These are phyloP conservation scores for Suillus luteus DNA, from an alignment of 768 basidiomycete species.

Conservation along the genomic window DNA sequence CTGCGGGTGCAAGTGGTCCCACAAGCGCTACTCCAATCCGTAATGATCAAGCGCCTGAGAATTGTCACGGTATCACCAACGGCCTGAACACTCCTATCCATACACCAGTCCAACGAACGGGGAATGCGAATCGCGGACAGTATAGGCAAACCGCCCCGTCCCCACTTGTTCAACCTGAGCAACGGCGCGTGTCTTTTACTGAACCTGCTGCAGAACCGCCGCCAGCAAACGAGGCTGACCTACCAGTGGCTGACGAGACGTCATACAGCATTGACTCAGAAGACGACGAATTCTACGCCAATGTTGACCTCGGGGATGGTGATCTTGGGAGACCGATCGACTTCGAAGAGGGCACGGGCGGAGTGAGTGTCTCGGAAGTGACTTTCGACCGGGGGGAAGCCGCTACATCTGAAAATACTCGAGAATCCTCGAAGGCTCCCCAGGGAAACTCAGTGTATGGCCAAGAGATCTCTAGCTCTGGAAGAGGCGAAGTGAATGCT, in stretches of 20 bases:
- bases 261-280: slow-evolving; percentile 59
- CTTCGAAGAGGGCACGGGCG: slow-evolving; percentile 39
- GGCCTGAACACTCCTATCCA: slow-evolving; percentile 39
- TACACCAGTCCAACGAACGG: slow-evolving; percentile 26
- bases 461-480: neutral
- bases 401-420: neutral
- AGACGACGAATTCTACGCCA: slow-evolving; percentile 65
- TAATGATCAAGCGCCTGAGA: neutral
- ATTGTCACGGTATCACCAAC: neutral
- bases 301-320: slow-evolving; percentile 52
- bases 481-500: neutral
- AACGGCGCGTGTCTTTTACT: slow-evolving; percentile 17
- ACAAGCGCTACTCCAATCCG: slow-evolving; percentile 9
- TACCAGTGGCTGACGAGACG: slow-evolving; percentile 27
- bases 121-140: slow-evolving; percentile 12
- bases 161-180: slow-evolving; percentile 18
- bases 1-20: slow-evolving; percentile 11
- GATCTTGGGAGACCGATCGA: slow-evolving; percentile 42
- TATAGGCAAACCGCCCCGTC: slow-evolving; percentile 10
- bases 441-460: neutral
- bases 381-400: neutral
- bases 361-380: slow-evolving; percentile 16
- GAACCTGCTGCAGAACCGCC: slow-evolving; percentile 9
- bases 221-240: slow-evolving; percentile 8
- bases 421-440: neutral